Evolutionary conservation across 2,329 filamentous ascomycete genomes (phyloP), one percentile per base, ranked within the genome.

Genomic region (Lachnum nothofagi): DNA sequence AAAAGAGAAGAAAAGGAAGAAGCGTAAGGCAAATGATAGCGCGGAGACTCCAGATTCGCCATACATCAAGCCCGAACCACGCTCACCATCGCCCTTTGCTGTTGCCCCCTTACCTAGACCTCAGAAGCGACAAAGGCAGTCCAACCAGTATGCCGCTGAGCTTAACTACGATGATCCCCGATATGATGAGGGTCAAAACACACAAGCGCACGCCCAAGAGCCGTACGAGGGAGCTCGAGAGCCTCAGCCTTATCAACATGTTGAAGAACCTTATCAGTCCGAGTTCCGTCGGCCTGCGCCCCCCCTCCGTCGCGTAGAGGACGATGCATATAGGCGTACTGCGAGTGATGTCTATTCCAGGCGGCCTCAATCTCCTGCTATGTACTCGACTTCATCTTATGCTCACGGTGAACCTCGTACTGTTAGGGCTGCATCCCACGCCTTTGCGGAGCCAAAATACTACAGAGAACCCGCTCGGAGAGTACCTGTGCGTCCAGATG

Each of bases 11-110:
- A 82, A 78, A 63, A 72, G 74, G 63, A 73, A 72, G 58, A 75
- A 72, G 67, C 35, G 77, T 77, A 51, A 70, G 67, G 59, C 71
- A 72, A 69, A 72, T 66, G 62, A 61, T 23, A 48, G 35, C 37
- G 68, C 65, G 42, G 75, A 76, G 53, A 62, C 60, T 23, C 63
- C 74, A 44, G 66, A 65, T 31, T 74, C 72, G 27, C 77, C 79
- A 8, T 73, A 75, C 54, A 82, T 85, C 58, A 86, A 85, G 60
- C 68, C 75, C 20, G 82, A 86, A 61, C 82, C 82, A n/a, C 73
- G 72, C 41, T 85, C 82, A 2, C 76, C 78, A 1, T 84, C 81
- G 5, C 81, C 80, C 7, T 65, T 82, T 43, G 69, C 69, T 52
- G 73, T 73, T 16, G 73, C 74, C 17, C 70, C 76, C n/a, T 72